Evolutionary conservation across 2,329 filamentous ascomycete species (phyloP).

Genomic region (Trichophyton verrucosum): DNA sequence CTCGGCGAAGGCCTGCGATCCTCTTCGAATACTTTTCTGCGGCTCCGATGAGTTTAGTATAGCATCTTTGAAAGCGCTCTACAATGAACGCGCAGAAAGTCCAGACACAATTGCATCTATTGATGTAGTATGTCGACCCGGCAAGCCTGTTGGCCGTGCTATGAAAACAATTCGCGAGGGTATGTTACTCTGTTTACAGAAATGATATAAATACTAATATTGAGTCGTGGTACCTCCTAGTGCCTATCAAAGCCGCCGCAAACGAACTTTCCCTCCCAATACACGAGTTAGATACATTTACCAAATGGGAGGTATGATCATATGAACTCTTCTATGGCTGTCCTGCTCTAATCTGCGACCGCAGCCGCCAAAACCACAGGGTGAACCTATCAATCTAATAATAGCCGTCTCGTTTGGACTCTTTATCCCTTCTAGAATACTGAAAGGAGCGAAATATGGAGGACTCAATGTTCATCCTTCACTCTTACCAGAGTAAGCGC

Average conservation of each 20-base stretch:
- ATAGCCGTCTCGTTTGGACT: slow-evolving; percentile 91
- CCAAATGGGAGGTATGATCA: slow-evolving; percentile 57
- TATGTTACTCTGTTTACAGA: slow-evolving; percentile 20
- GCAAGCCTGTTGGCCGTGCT: slow-evolving; percentile 65
- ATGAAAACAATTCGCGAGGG: slow-evolving; percentile 56
- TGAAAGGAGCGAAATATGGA: slow-evolving; percentile 60
- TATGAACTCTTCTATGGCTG: neutral
- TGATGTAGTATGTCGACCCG: slow-evolving; percentile 71
- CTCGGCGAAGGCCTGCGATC: slow-evolving; percentile 32
- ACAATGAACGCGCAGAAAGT: slow-evolving; percentile 44
- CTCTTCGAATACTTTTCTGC: slow-evolving; percentile 80
- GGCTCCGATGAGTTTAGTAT: slow-evolving; percentile 88
- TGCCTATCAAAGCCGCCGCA: slow-evolving; percentile 60
- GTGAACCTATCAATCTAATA: slow-evolving; percentile 55
- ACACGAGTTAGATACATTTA: slow-evolving; percentile 72
- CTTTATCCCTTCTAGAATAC: slow-evolving; percentile 66
- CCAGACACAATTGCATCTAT: slow-evolving; percentile 56
- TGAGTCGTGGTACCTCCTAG: slow-evolving; percentile 33
- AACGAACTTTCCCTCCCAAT: slow-evolving; percentile 51
- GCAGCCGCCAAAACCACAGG: slow-evolving; percentile 42
- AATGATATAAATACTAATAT: neutral
- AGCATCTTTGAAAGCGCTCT: slow-evolving; percentile 57
- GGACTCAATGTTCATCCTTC: slow-evolving; percentile 92
- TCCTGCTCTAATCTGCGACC: slow-evolving; percentile 13
- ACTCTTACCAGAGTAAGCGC: slow-evolving; percentile 61